Evolutionary conservation across 225 moss, liverwort and hornwort species (phyloP).

Genomic region (Marchantia polymorpha): DNA sequence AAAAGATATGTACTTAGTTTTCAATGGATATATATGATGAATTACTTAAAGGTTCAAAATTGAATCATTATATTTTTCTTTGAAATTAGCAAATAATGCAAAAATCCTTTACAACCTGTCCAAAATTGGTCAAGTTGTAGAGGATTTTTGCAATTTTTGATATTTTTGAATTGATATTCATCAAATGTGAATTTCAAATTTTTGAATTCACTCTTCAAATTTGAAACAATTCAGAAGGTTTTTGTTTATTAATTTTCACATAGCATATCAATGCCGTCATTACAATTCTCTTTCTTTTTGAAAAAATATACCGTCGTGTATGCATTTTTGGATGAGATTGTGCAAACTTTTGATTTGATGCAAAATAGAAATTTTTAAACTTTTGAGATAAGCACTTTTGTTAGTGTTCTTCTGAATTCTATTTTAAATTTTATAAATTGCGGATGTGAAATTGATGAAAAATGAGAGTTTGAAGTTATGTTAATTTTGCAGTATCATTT

Average conservation of each 20-base stretch:
- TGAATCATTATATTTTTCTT: too few relatives aligned
- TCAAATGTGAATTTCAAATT: too few relatives aligned
- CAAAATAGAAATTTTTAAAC: constrained; percentile 91
- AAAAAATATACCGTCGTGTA: constrained; percentile 93
- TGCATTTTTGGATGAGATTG: constrained; percentile 94
- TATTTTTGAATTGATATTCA: not conserved
- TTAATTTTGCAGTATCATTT: too few relatives aligned
- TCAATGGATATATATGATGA: too few relatives aligned
- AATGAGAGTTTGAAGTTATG: too few relatives aligned
- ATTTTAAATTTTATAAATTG: too few relatives aligned
- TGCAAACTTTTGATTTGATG: constrained; percentile 90
- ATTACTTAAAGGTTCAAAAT: not conserved
- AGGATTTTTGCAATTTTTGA: not conserved
- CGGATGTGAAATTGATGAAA: too few relatives aligned
- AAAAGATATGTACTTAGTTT: not conserved
- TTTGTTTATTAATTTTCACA: constrained; percentile 86
- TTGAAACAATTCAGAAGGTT: constrained; percentile 84
- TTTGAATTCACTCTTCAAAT: too few relatives aligned
- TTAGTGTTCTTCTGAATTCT: too few relatives aligned
- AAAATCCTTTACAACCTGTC: too few relatives aligned
- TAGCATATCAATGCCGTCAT: constrained; percentile 87
- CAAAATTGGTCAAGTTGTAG: not conserved
- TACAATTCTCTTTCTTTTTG: constrained; percentile 80
- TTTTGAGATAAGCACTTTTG: too few relatives aligned
- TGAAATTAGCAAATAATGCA: too few relatives aligned